These are phyloP conservation scores for Meira nashicola DNA, from an alignment of 1,284 basidiomycete species.

Conservation along the genomic window DNA sequence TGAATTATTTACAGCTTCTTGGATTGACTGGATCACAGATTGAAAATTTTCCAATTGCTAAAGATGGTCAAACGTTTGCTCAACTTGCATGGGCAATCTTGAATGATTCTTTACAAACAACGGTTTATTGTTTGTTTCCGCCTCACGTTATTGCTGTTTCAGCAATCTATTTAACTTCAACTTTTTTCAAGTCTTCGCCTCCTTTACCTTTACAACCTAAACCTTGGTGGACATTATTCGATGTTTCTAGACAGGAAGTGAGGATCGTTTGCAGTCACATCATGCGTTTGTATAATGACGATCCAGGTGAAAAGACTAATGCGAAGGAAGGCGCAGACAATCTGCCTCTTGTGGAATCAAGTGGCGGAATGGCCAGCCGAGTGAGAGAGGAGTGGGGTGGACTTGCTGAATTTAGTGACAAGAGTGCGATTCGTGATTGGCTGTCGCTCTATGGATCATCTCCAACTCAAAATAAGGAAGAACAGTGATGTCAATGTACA, in stretches of 20 bases:
- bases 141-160: constrained; percentile 83
- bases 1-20: constrained; percentile 89
- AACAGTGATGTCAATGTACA: too few species aligned
- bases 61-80: constrained; percentile 18
- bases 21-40: constrained; percentile 58
- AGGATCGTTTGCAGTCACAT: constrained; percentile 31
- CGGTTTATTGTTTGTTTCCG: constrained; percentile 79
- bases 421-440: constrained; percentile 14
- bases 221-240: constrained; percentile 55
- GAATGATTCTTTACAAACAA: constrained; percentile 67
- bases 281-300: constrained; percentile 32
- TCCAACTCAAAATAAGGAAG: too few species aligned
- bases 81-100: constrained; percentile 53
- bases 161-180: constrained; percentile 30
- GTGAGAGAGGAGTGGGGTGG: constrained; percentile 19
- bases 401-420: constrained; percentile 16
- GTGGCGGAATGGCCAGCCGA: constrained; percentile 11
- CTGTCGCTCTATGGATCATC: neutral
- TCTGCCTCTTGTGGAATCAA: too few species aligned
- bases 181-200: constrained; percentile 27
- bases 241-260: constrained; percentile 42
- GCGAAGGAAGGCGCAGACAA: too few species aligned
- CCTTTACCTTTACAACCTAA: constrained; percentile 47
- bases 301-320: neutral
- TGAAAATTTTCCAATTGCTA: neutral